Base-by-base conservation (phyloP, 768 basidiomycete genomes). In the Gloeophyllum trabeum region DNA sequence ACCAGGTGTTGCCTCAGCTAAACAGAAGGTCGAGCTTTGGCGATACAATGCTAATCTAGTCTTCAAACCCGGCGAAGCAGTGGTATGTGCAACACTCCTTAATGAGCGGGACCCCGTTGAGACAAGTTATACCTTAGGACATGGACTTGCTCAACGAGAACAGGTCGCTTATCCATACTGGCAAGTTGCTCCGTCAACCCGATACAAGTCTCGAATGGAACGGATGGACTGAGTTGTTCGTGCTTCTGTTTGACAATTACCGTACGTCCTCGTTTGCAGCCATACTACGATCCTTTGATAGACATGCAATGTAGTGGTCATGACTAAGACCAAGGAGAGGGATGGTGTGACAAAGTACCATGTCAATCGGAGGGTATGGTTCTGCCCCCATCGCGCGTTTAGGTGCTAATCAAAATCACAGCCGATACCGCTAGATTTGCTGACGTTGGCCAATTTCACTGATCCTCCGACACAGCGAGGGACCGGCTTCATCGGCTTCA, bases 191-290 rank as follows among this genome's bases (percentile, higher is more conserved):
- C 41, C 75, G 91, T 39, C 90, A 92, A 51, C 86, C 90, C 12
- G 92, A 96, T 46, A 80, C 81, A 23, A 88, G 86, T 10, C 77
- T 91, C 48, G 82, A 84, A 57, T 86, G 81, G 80, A 88, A 75
- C 47, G 86, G 82, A 32, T 94, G 90, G 88, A 80, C 77, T 35
- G 92, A 97, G 59, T 70, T 94, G 5, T 85, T 81, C 47, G 83
- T 94, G 5, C 68, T 97, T 41, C 65, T 99, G 2, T 96, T 99
- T 51, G 96, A 99, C 60, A 91, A 98, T 53, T 99, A 97, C 52
- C 60, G 91, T 90, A 45, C 60, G 87, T 63, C 12, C 21, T 12
- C 13, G n/a, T n/a, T n/a, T 24, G 16, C 24, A 5, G 21, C 20
- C 21, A 0, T 19, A 5, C 13, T 0, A 13, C 18, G 13, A 37